A percentile compares a stretch with the other conserved stretches of the same genome.
Evolutionary conservation across 2,329 filamentous ascomycete genomes (phyloP).

Genomic region (Thyridium curvatum): DNA sequence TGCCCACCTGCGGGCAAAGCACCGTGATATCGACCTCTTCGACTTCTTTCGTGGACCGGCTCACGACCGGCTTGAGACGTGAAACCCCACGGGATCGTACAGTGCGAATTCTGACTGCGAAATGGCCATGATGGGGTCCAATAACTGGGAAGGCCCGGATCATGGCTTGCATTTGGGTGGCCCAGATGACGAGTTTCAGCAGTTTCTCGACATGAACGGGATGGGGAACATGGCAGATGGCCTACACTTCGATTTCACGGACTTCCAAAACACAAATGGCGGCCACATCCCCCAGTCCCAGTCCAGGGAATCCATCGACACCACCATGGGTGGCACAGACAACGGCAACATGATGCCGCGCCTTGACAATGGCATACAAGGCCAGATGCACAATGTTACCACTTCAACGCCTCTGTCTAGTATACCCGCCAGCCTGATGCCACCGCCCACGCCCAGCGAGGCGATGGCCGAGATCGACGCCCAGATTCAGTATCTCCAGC

Average conservation of each 20-base stretch:
- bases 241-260: conserved; percentile 54
- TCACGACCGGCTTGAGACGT: no score
- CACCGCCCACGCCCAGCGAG: conserved; percentile 41
- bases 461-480: conserved; percentile 55
- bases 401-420: conserved; percentile 32
- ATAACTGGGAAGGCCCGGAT: conserved; percentile 47
- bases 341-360: conserved; percentile 16
- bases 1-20: no score
- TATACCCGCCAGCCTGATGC: conserved; percentile 36
- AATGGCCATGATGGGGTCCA: conserved; percentile 45
- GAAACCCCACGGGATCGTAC: no score
- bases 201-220: conserved; percentile 55
- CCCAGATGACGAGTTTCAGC: conserved; percentile 56
- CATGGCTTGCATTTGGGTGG: conserved; percentile 40
- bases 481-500: conserved; percentile 60
- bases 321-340: conserved; percentile 41
- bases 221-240: conserved; percentile 47
- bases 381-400: conserved; percentile 42
- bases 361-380: conserved; percentile 32
- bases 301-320: conserved; percentile 37
- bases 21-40: no score
- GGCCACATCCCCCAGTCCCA: conserved; percentile 31
- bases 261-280: conserved; percentile 37
- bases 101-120: background rate
- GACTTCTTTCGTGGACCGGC: no score